Evolutionary conservation across 768 basidiomycete species (phyloP).

Genomic region (Gymnopilus junonius): DNA sequence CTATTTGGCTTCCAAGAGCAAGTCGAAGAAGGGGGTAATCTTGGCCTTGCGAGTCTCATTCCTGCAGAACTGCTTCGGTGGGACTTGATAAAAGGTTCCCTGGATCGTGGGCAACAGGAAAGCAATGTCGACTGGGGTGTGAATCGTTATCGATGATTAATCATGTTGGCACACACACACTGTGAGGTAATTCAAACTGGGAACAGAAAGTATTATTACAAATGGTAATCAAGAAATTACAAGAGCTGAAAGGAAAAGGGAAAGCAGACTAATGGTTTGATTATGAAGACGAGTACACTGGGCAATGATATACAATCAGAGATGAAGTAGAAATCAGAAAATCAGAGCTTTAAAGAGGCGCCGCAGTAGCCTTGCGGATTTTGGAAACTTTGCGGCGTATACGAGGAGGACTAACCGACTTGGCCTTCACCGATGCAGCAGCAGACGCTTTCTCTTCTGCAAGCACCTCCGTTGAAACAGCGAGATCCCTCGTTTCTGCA

Average conservation of each 20-base stretch:
- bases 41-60: not conserved
- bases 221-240: too few relatives aligned
- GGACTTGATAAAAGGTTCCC: not conserved
- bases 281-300: too few relatives aligned
- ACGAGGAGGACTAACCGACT: not conserved
- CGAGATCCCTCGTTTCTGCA: not conserved
- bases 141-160: not conserved
- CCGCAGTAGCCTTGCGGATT: not conserved
- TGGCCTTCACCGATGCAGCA: not conserved
- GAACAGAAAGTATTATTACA: too few relatives aligned
- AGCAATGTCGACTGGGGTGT: not conserved
- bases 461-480: not conserved
- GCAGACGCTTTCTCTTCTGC: not conserved
- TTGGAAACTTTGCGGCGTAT: not conserved
- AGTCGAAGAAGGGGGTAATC: not conserved
- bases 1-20: not conserved
- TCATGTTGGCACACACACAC: too few relatives aligned
- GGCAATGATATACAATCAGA: not conserved
- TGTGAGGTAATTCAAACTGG: too few relatives aligned
- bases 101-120: not conserved
- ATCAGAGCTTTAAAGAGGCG: not conserved
- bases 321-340: not conserved
- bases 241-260: too few relatives aligned
- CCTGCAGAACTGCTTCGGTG: not conserved
- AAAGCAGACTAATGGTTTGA: too few relatives aligned